Evolutionary conservation across 2,329 filamentous ascomycete species (phyloP).

Genomic region (Monilinia fructigena): DNA sequence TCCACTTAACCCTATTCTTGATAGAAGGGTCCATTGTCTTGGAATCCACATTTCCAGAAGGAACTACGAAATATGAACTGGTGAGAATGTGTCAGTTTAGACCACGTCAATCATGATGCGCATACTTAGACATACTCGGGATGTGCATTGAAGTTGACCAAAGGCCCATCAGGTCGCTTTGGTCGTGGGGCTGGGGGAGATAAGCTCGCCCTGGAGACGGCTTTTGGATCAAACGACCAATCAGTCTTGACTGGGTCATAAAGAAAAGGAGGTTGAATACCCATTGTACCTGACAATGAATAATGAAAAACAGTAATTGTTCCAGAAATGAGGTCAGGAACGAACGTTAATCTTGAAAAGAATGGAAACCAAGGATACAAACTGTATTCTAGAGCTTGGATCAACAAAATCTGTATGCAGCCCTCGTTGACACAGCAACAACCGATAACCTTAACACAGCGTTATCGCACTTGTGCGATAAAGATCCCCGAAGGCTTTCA

Average conservation of each 20-base stretch:
- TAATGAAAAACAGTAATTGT: slow-evolving; percentile 11
- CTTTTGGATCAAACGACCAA: slow-evolving; percentile 79
- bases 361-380: slow-evolving; percentile 29
- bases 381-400: slow-evolving; percentile 13
- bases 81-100: background rate
- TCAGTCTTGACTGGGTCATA: slow-evolving; percentile 55
- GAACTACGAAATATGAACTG: slow-evolving; percentile 59
- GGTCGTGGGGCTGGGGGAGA: slow-evolving; percentile 53
- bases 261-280: slow-evolving; percentile 66
- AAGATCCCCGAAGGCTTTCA: slow-evolving; percentile 26
- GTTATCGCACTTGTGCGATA: slow-evolving; percentile 26
- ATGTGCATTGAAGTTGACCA: slow-evolving; percentile 81
- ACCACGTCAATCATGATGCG: background rate
- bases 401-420: slow-evolving; percentile 20
- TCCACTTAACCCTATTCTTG: slow-evolving; percentile 68
- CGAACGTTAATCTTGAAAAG: slow-evolving; percentile 29
- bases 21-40: slow-evolving; percentile 67
- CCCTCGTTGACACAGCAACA: slow-evolving; percentile 41
- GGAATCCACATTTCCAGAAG: slow-evolving; percentile 59
- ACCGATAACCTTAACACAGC: slow-evolving; percentile 16
- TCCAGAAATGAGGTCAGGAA: slow-evolving; percentile 30
- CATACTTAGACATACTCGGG: slow-evolving; percentile 64
- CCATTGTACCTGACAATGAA: slow-evolving; percentile 45
- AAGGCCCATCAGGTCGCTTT: slow-evolving; percentile 68
- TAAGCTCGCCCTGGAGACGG: slow-evolving; percentile 77